These are phyloP conservation scores for Ambrosiella cleistominuta DNA, from an alignment of 2,329 filamentous ascomycete species.

Conservation along the genomic window DNA sequence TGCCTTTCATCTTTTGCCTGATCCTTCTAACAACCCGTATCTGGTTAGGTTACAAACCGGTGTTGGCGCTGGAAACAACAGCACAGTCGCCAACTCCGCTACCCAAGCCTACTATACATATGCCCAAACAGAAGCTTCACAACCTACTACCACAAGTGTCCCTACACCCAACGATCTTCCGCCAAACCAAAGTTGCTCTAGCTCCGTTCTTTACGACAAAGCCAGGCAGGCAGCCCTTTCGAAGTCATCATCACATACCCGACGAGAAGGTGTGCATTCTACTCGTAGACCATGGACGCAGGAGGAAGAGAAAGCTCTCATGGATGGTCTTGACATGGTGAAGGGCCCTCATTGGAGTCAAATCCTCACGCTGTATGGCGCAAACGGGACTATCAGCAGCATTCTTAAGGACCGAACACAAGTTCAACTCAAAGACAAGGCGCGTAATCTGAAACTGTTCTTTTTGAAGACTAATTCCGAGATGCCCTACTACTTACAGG, in stretches of 20 bases:
- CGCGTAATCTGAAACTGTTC: conserved; percentile 74
- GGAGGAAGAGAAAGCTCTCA: conserved; percentile 77
- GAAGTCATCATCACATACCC: conserved; percentile 35
- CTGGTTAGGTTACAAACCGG: conserved; percentile 19
- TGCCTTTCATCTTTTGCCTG: neutral
- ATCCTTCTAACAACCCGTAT: conserved; percentile 3
- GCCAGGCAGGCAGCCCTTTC: conserved; percentile 41
- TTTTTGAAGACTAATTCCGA: conserved; percentile 84
- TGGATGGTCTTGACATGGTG: conserved; percentile 74
- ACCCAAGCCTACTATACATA: conserved; percentile 11
- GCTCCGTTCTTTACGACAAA: conserved; percentile 37
- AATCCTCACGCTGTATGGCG: conserved; percentile 69
- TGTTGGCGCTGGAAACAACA: conserved; percentile 22
- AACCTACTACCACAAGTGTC: conserved; percentile 1
- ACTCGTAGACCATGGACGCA: conserved; percentile 69
- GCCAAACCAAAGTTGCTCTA: conserved; percentile 38
- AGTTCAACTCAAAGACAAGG: conserved; percentile 85
- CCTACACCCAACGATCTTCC: conserved; percentile 24
- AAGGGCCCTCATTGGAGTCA: conserved; percentile 89
- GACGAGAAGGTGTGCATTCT: conserved; percentile 39
- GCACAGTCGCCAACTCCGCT: conserved; percentile 4
- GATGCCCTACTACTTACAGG: conserved; percentile 73
- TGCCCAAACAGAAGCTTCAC: conserved; percentile 5
- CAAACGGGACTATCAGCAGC: conserved; percentile 61
- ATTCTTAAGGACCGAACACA: conserved; percentile 78